Conservation (phyloP, 257 asterid genomes). For the Solanum piurae region DNA sequence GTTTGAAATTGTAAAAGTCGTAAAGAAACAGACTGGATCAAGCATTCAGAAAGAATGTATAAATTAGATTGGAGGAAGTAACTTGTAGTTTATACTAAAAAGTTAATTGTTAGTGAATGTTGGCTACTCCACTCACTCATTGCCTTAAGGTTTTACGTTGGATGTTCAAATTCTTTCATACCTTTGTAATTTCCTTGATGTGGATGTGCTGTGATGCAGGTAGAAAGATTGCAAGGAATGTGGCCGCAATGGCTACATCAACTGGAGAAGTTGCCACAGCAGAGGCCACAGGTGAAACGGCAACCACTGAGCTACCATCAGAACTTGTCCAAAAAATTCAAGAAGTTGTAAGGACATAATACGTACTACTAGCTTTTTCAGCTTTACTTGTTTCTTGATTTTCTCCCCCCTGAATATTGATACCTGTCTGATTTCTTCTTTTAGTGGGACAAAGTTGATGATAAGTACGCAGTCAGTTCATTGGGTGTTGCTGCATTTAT, state of each 20-base stretch:
- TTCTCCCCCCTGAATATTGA: background rate
- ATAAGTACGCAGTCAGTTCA: slow-evolving; percentile 80
- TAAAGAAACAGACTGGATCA: background rate
- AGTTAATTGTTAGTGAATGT: background rate
- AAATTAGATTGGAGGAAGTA: background rate
- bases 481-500: slow-evolving; percentile 57
- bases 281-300: slow-evolving; percentile 53
- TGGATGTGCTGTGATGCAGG: slow-evolving; percentile 22
- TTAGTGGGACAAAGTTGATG: slow-evolving; percentile 88
- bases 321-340: slow-evolving; percentile 47
- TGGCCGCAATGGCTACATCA: slow-evolving; percentile 43
- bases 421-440: background rate
- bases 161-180: background rate
- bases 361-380: background rate
- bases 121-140: background rate
- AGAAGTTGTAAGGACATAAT: slow-evolving; percentile 38
- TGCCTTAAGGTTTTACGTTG: background rate
- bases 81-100: background rate
- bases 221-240: slow-evolving; percentile 48
- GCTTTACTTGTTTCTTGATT: background rate
- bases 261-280: slow-evolving; percentile 62
- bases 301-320: slow-evolving; percentile 37
- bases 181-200: background rate
- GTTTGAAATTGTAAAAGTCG: background rate
- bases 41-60: background rate